Evolutionary conservation across 768 basidiomycete genomes (phyloP).

Genomic region (Austroboletus eburneus): DNA sequence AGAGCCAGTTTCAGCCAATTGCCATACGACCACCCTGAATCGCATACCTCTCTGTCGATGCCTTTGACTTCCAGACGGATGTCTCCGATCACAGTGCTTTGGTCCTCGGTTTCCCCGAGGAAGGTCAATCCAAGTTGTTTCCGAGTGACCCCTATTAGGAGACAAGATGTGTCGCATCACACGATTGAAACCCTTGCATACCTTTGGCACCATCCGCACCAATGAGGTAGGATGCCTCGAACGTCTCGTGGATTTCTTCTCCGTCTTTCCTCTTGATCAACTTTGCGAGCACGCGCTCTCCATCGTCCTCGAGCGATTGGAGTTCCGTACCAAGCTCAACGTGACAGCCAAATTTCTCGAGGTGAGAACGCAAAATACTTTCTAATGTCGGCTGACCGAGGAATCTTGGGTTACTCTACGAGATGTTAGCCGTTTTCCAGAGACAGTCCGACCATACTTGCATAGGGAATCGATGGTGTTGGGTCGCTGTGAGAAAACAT

Average conservation of each 20-base stretch:
- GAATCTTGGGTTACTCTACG: constrained; percentile 9
- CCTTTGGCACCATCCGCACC: constrained; percentile 40
- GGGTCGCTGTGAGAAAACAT: constrained; percentile 11
- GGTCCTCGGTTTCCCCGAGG: constrained; percentile 35
- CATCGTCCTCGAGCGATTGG: constrained; percentile 36
- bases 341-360: constrained; percentile 21
- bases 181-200: not conserved
- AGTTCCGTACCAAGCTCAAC: constrained; percentile 46
- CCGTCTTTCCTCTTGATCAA: constrained; percentile 28
- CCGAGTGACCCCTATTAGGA: constrained; percentile 30
- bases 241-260: constrained; percentile 22
- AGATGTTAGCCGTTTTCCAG: too few species aligned
- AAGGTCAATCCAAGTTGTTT: constrained; percentile 41
- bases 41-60: constrained; percentile 23
- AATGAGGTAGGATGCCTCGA: constrained; percentile 33
- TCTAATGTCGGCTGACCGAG: constrained; percentile 31
- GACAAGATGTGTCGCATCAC: not conserved
- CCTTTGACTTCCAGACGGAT: constrained; percentile 31
- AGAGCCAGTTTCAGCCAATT: not conserved
- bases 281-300: constrained; percentile 34
- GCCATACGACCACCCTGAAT: too few species aligned
- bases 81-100: constrained; percentile 32
- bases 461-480: constrained; percentile 27
- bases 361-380: constrained; percentile 15
- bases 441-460: constrained; percentile 1